These are phyloP conservation scores for Capillidium heterosporum DNA, from an alignment of 371 early-diverging fungal species.

Conservation along the genomic window DNA sequence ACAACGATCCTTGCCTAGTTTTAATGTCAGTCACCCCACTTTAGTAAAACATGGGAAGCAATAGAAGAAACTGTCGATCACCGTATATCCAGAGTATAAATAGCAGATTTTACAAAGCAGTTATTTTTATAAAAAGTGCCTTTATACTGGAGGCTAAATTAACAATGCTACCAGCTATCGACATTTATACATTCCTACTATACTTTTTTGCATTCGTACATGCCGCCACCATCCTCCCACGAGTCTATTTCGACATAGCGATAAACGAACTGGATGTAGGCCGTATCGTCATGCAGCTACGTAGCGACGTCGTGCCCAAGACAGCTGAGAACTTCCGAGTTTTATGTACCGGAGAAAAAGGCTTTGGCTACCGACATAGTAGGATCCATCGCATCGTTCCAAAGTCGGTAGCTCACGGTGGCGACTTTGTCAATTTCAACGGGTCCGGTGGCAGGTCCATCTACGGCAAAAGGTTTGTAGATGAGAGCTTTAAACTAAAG, in stretches of 20 bases:
- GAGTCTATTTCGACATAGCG: conserved; percentile 53
- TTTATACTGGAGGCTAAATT: no score
- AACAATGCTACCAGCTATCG: no score
- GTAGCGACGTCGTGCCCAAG: conserved; percentile 75
- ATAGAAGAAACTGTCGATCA: no score
- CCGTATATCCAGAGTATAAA: no score
- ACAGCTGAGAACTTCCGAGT: conserved; percentile 55
- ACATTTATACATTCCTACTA: no score
- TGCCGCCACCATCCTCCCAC: background rate
- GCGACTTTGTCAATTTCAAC: conserved; percentile 60
- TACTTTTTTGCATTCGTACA: background rate
- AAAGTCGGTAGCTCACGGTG: conserved; percentile 8
- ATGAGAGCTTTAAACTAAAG: conserved; percentile 90
- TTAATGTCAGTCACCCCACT: no score
- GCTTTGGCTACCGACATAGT: conserved; percentile 67
- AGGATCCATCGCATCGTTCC: conserved; percentile 60
- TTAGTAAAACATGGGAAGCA: no score
- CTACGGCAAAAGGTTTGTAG: conserved; percentile 72
- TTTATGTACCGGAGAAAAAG: conserved; percentile 49
- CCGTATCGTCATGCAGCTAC: conserved; percentile 71
- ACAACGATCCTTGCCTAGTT: no score
- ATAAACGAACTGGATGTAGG: conserved; percentile 55
- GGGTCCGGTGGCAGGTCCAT: conserved; percentile 91
- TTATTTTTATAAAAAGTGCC: no score
- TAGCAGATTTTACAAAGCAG: no score